phyloP scores from a whole-genome alignment of 2,329 filamentous ascomycete species.

The Ophiocordyceps sinensis region DNA sequence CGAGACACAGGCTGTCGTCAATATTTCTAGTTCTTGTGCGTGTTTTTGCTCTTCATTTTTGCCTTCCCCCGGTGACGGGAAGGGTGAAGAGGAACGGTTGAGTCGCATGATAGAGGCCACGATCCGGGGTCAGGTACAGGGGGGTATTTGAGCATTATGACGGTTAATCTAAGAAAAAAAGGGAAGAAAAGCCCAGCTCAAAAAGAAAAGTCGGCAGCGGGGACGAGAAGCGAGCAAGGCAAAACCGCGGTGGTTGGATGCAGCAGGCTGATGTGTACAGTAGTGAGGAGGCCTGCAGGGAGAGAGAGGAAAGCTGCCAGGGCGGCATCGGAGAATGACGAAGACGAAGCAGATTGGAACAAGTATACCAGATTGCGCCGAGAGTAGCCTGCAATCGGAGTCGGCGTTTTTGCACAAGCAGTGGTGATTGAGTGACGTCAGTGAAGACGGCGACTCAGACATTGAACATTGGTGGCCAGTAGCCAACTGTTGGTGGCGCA shows the following conservation, averaged over 20 bases:
- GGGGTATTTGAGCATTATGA: not conserved
- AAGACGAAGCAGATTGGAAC: no score
- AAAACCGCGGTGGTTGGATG: not conserved
- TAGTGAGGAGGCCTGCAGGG: no score
- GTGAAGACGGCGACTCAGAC: no score
- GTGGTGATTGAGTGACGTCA: no score
- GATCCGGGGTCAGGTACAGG: constrained; percentile 1
- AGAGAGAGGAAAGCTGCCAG: no score
- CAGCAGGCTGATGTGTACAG: no score
- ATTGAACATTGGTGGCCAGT: no score
- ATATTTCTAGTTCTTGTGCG: constrained; percentile 6
- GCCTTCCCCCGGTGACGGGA: not conserved
- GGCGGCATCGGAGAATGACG: no score
- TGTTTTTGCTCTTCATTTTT: constrained; percentile 3
- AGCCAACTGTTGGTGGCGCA: no score
- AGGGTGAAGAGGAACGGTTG: not conserved
- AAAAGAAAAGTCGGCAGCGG: not conserved
- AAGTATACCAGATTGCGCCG: no score
- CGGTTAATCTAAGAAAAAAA: not conserved
- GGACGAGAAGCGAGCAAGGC: not conserved
- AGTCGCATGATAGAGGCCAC: constrained; percentile 1
- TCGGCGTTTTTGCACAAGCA: no score
- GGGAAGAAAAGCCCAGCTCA: not conserved
- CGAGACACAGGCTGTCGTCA: constrained; percentile 15
- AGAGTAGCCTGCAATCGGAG: no score